Conservation (phyloP, 1,139 yeast species). For the Maudiozyma humilis region DNA sequence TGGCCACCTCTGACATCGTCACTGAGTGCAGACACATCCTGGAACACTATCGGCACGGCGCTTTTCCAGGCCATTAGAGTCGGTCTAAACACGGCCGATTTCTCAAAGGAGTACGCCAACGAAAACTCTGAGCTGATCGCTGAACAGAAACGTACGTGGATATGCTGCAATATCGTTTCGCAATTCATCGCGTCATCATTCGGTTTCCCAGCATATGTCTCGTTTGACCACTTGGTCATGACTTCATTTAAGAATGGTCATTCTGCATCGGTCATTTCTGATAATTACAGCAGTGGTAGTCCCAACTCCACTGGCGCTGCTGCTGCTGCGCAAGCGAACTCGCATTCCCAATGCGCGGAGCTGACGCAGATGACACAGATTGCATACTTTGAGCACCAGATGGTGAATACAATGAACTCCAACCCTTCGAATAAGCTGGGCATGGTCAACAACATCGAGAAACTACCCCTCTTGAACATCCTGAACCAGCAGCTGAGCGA, state of each 20-base stretch:
- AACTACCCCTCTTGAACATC: conserved; percentile 65
- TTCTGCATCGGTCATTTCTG: not conserved
- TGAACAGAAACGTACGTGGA: conserved; percentile 87
- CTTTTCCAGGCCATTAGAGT: conserved; percentile 84
- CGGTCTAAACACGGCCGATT: conserved; percentile 77
- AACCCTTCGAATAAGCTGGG: conserved; percentile 65
- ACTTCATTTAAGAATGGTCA: conserved; percentile 23
- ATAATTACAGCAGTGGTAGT: not conserved
- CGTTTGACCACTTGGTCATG: conserved; percentile 67
- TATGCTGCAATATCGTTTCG: conserved; percentile 81
- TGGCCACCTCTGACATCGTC: conserved; percentile 97
- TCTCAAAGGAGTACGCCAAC: conserved; percentile 44
- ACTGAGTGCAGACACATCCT: conserved; percentile 86
- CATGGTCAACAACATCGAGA: conserved; percentile 49
- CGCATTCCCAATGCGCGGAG: not conserved
- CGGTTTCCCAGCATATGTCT: conserved; percentile 90
- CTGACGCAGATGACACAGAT: conserved; percentile 71
- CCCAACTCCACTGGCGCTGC: not conserved
- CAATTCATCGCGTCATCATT: conserved; percentile 86
- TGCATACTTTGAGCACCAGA: conserved; percentile 79
- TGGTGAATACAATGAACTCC: conserved; percentile 67
- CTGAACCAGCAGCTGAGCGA: conserved; percentile 66
- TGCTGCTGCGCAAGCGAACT: not conserved
- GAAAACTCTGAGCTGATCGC: conserved; percentile 43
- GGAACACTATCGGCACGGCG: conserved; percentile 92